phyloP scores from a whole-genome alignment of 2,329 filamentous ascomycete genomes.

The Mycosphaerella arachidis region DNA sequence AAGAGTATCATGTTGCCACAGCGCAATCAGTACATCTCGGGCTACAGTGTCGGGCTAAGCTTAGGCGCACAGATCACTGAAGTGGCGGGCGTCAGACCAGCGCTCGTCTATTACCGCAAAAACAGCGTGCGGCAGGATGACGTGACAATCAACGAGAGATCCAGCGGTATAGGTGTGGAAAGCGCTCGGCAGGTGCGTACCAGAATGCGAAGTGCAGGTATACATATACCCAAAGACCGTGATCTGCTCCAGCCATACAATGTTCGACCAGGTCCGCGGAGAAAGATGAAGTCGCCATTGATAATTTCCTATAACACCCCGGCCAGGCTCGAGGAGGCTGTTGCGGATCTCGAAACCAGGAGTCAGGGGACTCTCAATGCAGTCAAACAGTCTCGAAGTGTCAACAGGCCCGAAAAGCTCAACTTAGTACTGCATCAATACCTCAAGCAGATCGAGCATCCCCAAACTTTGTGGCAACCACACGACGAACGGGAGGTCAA shows the following conservation, averaged over 20 bases:
- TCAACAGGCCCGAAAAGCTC: not conserved
- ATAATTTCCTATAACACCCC: constrained; percentile 2
- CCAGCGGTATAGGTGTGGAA: not conserved
- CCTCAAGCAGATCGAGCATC: constrained; percentile 1
- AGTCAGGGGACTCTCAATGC: not conserved
- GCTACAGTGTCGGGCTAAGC: constrained; percentile 40
- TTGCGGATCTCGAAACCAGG: constrained; percentile 1
- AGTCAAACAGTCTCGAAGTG: not conserved
- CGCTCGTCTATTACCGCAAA: not conserved
- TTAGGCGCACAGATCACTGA: constrained; percentile 54
- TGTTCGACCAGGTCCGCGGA: not conserved
- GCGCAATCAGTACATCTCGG: not conserved
- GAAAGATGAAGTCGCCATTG: not conserved
- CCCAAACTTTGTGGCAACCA: constrained; percentile 1
- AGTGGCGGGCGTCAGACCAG: constrained; percentile 21
- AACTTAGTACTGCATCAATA: not conserved
- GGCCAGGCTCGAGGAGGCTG: constrained; percentile 4
- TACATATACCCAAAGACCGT: constrained; percentile 4
- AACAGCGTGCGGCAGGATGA: not conserved
- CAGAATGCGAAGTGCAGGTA: constrained; percentile 7
- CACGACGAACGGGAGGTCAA: not conserved
- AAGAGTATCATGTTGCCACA: constrained; percentile 58
- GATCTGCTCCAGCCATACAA: not conserved
- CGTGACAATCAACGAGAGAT: not conserved
- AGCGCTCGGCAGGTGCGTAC: constrained; percentile 1